Conservation (phyloP, 768 basidiomycete genomes). For the Boletus subcaerulescens region DNA sequence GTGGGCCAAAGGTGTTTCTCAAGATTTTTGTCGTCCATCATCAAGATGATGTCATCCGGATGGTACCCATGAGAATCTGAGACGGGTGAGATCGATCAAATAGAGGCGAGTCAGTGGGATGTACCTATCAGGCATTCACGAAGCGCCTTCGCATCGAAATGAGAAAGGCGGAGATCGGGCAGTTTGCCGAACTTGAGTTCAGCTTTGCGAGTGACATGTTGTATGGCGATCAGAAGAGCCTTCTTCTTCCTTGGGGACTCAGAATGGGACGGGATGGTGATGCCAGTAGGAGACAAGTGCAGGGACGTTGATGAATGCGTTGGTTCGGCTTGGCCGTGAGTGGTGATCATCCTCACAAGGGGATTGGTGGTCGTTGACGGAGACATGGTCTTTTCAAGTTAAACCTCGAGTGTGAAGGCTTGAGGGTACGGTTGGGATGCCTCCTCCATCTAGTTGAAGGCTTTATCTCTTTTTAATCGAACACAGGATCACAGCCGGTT, state of each 20-base stretch:
- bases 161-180: conserved; percentile 13
- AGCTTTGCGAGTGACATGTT: conserved; percentile 3
- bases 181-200: not conserved
- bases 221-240: conserved; percentile 21
- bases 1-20: conserved; percentile 40
- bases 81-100: not conserved
- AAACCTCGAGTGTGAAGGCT: no score
- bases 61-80: conserved; percentile 39
- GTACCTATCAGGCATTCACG: conserved; percentile 18
- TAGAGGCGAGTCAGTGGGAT: not conserved
- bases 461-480: not conserved
- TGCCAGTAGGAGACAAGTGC: not conserved
- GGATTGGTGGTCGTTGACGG: no score
- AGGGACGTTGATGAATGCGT: no score
- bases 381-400: not conserved
- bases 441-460: not conserved
- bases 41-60: conserved; percentile 38
- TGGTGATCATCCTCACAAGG: not conserved
- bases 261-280: not conserved
- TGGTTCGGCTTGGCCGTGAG: not conserved
- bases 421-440: not conserved
- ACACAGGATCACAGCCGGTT: not conserved
- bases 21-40: conserved; percentile 38
- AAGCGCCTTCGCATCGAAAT: conserved; percentile 19
- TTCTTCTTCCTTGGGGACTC: conserved; percentile 6